Percentiles rank a stretch among this genome's conserved stretches.
phyloP scores from a whole-genome alignment of 2,329 filamentous ascomycete genomes.

The Phialophora tarda region DNA sequence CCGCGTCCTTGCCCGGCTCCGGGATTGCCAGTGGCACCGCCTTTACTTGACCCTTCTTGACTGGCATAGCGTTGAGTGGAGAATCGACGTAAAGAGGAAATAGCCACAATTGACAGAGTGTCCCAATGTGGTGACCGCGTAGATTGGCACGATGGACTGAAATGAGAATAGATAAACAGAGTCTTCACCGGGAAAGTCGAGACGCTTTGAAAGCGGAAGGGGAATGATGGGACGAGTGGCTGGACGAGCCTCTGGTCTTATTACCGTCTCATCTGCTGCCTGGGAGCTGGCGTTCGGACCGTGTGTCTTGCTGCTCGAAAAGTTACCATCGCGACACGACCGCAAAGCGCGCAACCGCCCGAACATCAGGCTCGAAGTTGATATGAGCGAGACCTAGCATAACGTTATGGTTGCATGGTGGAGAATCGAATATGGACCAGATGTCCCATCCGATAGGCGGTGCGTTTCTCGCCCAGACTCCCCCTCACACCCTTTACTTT shows the following conservation, averaged over 20 bases:
- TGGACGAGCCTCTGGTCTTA: neutral
- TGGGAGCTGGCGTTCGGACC: neutral
- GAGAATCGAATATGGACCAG: neutral
- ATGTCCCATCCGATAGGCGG: slow-evolving; percentile 1
- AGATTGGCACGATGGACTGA: neutral
- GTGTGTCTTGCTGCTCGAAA: neutral
- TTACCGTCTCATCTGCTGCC: neutral
- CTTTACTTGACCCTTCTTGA: slow-evolving; percentile 22
- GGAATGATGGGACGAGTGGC: neutral
- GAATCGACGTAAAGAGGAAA: neutral
- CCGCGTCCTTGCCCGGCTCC: slow-evolving; percentile 57
- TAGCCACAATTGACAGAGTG: neutral
- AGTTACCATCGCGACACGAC: neutral
- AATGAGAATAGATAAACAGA: neutral
- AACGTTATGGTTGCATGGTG: slow-evolving; percentile 30
- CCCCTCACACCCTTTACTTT: slow-evolving; percentile 1
- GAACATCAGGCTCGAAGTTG: neutral
- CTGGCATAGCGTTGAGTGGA: neutral
- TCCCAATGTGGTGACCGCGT: neutral
- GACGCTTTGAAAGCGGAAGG: neutral
- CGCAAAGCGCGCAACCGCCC: neutral
- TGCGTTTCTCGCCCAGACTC: neutral
- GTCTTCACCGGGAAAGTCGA: neutral
- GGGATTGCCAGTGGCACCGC: slow-evolving; percentile 50
- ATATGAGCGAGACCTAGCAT: neutral